phyloP scores from a whole-genome alignment of 2,329 filamentous ascomycete species.

The Sporothrix pseudoabietina region DNA sequence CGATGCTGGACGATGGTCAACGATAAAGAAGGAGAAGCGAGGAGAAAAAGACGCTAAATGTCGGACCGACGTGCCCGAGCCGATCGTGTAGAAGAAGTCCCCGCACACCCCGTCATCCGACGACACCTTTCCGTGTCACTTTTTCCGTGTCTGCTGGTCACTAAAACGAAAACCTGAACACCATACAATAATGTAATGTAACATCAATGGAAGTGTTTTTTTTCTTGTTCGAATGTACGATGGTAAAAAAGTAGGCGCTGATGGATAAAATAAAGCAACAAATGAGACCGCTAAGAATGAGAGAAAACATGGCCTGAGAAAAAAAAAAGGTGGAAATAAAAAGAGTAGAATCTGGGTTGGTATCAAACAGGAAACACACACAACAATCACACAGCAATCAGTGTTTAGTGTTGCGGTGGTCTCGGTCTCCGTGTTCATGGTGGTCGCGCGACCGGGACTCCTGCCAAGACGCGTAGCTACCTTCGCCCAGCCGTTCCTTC shows the following conservation, averaged over 20 bases:
- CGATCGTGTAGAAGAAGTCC: neutral
- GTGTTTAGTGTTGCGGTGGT: neutral
- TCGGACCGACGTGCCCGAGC: too few relatives aligned
- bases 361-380: neutral
- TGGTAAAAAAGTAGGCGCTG: neutral
- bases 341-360: neutral
- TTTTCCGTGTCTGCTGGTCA: neutral
- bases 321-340: neutral
- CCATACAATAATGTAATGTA: neutral
- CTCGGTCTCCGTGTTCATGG: neutral
- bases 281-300: neutral
- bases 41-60: too few relatives aligned
- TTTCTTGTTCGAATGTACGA: neutral
- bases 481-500: slow-evolving; percentile 46
- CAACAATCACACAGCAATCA: neutral
- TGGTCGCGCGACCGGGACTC: slow-evolving; percentile 24
- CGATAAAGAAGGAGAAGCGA: too few relatives aligned
- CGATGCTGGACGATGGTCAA: neutral
- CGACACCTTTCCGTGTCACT: too few relatives aligned
- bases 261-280: neutral
- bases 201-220: neutral
- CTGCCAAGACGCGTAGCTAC: slow-evolving; percentile 30
- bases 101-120: neutral
- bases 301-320: neutral
- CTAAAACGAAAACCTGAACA: neutral